phyloP scores from a whole-genome alignment of 2,329 filamentous ascomycete species.

The Diaporthe batatas region DNA sequence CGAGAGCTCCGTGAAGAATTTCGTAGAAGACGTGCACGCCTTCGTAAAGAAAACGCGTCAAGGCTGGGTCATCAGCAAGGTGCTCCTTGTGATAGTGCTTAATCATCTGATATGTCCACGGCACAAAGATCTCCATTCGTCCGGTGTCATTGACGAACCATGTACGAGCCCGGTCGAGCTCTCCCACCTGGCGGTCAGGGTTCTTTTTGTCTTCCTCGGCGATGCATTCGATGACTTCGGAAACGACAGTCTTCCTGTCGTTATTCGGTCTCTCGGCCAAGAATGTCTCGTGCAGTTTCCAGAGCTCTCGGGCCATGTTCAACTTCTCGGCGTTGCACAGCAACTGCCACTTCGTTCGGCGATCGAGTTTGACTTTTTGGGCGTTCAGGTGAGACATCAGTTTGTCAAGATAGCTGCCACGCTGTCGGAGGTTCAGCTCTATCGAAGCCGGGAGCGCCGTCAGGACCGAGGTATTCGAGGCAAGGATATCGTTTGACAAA shows the following conservation, averaged over 20 bases:
- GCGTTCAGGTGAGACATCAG: slow-evolving; percentile 79
- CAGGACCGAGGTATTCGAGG: slow-evolving; percentile 81
- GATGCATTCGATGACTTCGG: slow-evolving; percentile 81
- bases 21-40: slow-evolving; percentile 76
- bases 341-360: slow-evolving; percentile 80
- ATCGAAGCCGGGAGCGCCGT: slow-evolving; percentile 80
- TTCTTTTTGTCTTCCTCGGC: slow-evolving; percentile 81
- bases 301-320: slow-evolving; percentile 82
- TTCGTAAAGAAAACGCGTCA: slow-evolving; percentile 74
- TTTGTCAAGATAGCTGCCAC: slow-evolving; percentile 79
- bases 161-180: slow-evolving; percentile 83
- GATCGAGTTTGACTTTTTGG: slow-evolving; percentile 75
- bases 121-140: slow-evolving; percentile 79
- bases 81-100: slow-evolving; percentile 77
- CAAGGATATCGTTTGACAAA: slow-evolving; percentile 85
- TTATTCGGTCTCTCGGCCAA: slow-evolving; percentile 70
- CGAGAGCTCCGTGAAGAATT: slow-evolving; percentile 75
- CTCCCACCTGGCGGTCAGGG: slow-evolving; percentile 72
- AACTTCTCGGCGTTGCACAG: slow-evolving; percentile 94
- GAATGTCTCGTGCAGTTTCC: slow-evolving; percentile 82
- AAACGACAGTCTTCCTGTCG: slow-evolving; percentile 77
- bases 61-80: slow-evolving; percentile 65
- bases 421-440: slow-evolving; percentile 82
- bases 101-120: slow-evolving; percentile 83
- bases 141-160: slow-evolving; percentile 87